phyloP scores from a whole-genome alignment of 306 rosid species.

The Datisca glomerata region DNA sequence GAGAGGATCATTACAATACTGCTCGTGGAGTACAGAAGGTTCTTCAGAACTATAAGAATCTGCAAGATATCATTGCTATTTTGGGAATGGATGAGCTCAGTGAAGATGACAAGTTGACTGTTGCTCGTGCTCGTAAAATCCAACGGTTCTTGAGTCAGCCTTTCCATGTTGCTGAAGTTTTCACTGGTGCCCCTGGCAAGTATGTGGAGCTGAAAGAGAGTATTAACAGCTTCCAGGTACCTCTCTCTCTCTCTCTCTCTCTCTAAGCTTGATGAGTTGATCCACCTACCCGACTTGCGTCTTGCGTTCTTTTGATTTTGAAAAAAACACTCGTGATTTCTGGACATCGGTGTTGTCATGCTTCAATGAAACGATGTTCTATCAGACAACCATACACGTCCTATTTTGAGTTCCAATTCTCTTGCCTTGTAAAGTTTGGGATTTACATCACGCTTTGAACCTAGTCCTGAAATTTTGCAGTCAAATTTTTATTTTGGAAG shows the following conservation, averaged over 20 bases:
- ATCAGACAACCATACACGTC: no score
- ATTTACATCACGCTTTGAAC: no score
- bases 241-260: not conserved
- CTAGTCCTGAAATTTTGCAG: no score
- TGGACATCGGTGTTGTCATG: no score
- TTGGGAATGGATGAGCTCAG: slow-evolving; percentile 99
- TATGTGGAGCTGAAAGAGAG: slow-evolving; percentile 92
- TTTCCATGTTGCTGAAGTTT: slow-evolving; percentile 99
- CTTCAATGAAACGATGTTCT: no score
- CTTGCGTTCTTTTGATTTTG: no score
- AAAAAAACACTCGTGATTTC: no score
- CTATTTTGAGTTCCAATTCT: no score
- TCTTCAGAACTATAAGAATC: slow-evolving; percentile 94
- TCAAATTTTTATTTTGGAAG: no score
- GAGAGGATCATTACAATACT: slow-evolving; percentile 78
- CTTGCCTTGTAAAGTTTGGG: no score
- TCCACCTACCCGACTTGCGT: no score
- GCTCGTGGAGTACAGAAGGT: slow-evolving; percentile 99
- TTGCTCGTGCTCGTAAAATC: slow-evolving; percentile 96
- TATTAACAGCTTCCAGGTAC: slow-evolving; percentile 80
- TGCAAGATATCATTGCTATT: slow-evolving; percentile 98
- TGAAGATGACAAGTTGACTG: slow-evolving; percentile 95
- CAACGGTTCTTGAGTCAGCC: slow-evolving; percentile 84
- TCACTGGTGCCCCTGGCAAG: slow-evolving; percentile 99
- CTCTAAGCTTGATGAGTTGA: no score